These are phyloP conservation scores for Botrytis cinerea DNA, from an alignment of 2,329 filamentous ascomycete species.

Conservation along the genomic window DNA sequence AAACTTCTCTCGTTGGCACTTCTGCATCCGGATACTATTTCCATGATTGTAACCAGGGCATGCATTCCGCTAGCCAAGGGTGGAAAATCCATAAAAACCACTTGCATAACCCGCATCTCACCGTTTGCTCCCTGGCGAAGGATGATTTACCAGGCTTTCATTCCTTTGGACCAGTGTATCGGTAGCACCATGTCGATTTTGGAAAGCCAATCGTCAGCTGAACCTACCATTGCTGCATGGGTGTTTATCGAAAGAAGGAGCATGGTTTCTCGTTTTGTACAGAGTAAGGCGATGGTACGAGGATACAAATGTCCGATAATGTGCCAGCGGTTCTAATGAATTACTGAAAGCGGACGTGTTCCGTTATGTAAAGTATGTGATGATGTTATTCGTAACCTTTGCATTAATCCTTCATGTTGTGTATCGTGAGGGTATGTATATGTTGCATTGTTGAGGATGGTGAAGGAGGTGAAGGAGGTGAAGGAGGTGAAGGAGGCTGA, in stretches of 20 bases:
- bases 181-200: slow-evolving; percentile 7
- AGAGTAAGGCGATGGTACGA: background rate
- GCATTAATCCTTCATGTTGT: background rate
- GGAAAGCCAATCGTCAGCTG: slow-evolving; percentile 1
- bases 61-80: background rate
- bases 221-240: background rate
- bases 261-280: background rate
- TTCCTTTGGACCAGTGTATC: slow-evolving; percentile 10
- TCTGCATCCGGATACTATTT: background rate
- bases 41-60: background rate
- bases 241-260: background rate
- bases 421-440: background rate
- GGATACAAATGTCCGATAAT: background rate
- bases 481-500: background rate
- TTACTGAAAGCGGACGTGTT: background rate
- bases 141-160: slow-evolving; percentile 6
- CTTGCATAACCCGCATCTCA: slow-evolving; percentile 9
- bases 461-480: background rate
- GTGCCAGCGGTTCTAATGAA: background rate
- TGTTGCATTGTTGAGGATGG: background rate
- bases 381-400: background rate
- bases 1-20: background rate
- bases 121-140: background rate
- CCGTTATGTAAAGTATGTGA: background rate
- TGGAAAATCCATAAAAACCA: background rate